Base-by-base conservation (phyloP, 768 basidiomycete species). In the Coprinopsis cinerea region DNA sequence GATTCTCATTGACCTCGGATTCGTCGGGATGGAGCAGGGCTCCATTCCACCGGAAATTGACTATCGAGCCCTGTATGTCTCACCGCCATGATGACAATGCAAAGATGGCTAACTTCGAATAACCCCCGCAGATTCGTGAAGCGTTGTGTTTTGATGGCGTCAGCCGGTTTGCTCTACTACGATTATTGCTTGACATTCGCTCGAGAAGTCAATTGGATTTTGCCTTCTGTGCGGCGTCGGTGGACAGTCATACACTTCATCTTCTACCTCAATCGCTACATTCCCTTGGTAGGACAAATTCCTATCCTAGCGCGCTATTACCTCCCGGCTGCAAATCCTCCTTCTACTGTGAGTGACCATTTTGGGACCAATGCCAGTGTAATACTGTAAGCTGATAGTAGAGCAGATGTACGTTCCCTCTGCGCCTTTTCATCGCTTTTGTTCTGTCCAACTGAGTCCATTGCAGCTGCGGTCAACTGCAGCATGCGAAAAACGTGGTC, bases 201-300 rank as follows among this genome's bases (percentile, higher is more conserved):
- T 25, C 41, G 41, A 24, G 41, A 43, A 17, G 17, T 43, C 23
- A 61, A 67, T 17, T 63, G 67, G 3, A 76, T 73, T 59, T 81
- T 79, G 78, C 53, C 44, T 11, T 54, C 59, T 40, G 49, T 53
- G 5, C 58, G 56, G 5, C 57, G 55, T 23, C 11, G 41, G 18
- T 18, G 67, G 3, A 66, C 64, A 18, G 66, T 64, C 63, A 64
- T 54, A 6, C 66, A 64, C n/a, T 48, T 61, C 10, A 61, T 75
- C 15, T 77, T 76, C 58, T 67, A 73, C 46, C 35, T 67, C 24
- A 76, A 73, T 47, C 72, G 75, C 15, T 78, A 77, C 47, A 37
- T 71, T 1, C 49, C 69, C 10, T 49, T 76, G 4, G 51, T 70
- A 9, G 68, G 71, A 1, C 73, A 72, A 51, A 52, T 70, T 2